A percentile compares a stretch with the other conserved stretches of the same genome.
Conservation (phyloP, 73 alveolate species). For the Stentor coeruleus region DNA sequence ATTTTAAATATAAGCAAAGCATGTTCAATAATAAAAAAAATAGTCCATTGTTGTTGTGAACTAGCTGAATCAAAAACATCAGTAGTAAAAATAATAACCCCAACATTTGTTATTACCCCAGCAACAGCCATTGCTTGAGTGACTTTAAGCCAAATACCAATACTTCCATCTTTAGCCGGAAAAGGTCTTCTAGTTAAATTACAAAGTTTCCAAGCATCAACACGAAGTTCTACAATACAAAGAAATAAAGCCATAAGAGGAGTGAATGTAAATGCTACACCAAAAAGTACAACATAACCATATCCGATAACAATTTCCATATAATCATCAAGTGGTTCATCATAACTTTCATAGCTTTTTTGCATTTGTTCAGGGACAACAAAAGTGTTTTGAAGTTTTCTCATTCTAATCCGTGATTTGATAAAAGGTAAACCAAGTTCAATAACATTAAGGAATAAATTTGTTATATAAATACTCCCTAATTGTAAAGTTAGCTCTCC, state of each 20-base stretch:
- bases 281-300: conserved; percentile 24
- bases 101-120: conserved; percentile 21
- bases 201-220: conserved; percentile 13
- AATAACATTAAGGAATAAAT: conserved; percentile 10
- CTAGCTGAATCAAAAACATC: not conserved
- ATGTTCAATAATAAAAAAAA: conserved; percentile 20
- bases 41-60: not conserved
- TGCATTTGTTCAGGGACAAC: not conserved
- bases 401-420: not conserved
- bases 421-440: conserved; percentile 26
- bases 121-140: not conserved
- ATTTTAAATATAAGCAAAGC: conserved; percentile 3
- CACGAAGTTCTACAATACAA: not conserved
- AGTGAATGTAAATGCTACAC: conserved; percentile 25
- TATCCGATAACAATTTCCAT: conserved; percentile 23
- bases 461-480: not conserved
- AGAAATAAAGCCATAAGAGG: conserved; percentile 8
- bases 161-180: conserved; percentile 8
- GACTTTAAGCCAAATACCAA: conserved; percentile 11
- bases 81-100: conserved; percentile 1
- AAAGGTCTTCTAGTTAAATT: conserved; percentile 22
- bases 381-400: not conserved
- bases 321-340: conserved; percentile 21
- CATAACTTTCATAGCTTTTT: not conserved
- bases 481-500: conserved; percentile 15